These are phyloP conservation scores for Chlorophyllum brunneum DNA, from an alignment of 768 basidiomycete species.

Conservation along the genomic window DNA sequence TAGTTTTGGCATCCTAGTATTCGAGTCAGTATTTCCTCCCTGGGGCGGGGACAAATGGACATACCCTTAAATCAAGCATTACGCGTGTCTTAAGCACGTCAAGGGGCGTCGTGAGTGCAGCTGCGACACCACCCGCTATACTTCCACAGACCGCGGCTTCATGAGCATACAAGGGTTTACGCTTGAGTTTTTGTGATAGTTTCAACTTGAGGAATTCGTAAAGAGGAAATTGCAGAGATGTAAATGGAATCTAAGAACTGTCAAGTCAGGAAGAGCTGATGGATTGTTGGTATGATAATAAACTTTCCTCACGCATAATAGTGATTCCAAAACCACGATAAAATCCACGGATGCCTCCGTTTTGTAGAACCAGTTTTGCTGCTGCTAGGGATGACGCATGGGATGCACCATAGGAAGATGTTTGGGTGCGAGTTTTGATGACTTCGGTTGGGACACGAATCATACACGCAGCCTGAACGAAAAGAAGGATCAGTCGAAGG, in stretches of 20 bases:
- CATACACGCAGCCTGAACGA: slow-evolving; percentile 73
- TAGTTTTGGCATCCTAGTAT: slow-evolving; percentile 45
- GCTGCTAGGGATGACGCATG: slow-evolving; percentile 59
- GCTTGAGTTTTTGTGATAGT: slow-evolving; percentile 49
- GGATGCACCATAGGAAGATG: slow-evolving; percentile 62
- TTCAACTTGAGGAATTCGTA: slow-evolving; percentile 83
- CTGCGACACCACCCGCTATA: slow-evolving; percentile 87
- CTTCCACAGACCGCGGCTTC: slow-evolving; percentile 89
- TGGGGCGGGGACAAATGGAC: slow-evolving; percentile 18
- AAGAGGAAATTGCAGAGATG: slow-evolving; percentile 91
- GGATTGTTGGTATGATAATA: slow-evolving; percentile 25
- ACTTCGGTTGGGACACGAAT: slow-evolving; percentile 96
- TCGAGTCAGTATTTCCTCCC: not conserved
- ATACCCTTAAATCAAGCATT: slow-evolving; percentile 87
- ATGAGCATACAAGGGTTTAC: slow-evolving; percentile 59
- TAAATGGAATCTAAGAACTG: slow-evolving; percentile 81
- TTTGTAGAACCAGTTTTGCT: slow-evolving; percentile 49
- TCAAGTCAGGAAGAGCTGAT: slow-evolving; percentile 4
- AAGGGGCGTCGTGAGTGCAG: slow-evolving; percentile 87
- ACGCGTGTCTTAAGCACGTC: slow-evolving; percentile 97
- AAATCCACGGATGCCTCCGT: slow-evolving; percentile 73
- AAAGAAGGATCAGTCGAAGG: slow-evolving; percentile 9
- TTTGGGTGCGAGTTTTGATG: slow-evolving; percentile 91
- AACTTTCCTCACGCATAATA: slow-evolving; percentile 44
- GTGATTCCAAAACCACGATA: slow-evolving; percentile 87